phyloP scores from a whole-genome alignment of 2,329 filamentous ascomycete species.

The Sporothrix curviconia region DNA sequence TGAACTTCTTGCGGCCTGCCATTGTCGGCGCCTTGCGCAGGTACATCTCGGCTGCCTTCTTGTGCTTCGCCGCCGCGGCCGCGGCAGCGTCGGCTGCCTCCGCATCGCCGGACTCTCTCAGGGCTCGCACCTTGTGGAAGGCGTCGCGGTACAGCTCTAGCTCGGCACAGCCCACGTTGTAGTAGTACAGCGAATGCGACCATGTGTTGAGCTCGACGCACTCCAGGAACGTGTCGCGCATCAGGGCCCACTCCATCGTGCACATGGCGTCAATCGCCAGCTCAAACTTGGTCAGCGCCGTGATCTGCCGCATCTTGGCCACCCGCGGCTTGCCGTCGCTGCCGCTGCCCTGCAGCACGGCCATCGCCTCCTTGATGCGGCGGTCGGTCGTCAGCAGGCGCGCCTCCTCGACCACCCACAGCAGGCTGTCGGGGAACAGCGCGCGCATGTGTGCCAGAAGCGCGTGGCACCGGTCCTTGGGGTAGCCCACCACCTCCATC shows the following conservation, averaged over 20 bases:
- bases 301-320: slow-evolving; percentile 79
- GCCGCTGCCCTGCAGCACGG: slow-evolving; percentile 45
- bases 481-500: slow-evolving; percentile 62
- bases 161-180: slow-evolving; percentile 72
- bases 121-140: slow-evolving; percentile 31
- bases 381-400: slow-evolving; percentile 64
- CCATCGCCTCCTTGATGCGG: slow-evolving; percentile 60
- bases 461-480: slow-evolving; percentile 56
- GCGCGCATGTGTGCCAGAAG: slow-evolving; percentile 68
- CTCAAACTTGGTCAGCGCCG: slow-evolving; percentile 81
- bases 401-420: slow-evolving; percentile 87
- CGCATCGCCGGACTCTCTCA: slow-evolving; percentile 25
- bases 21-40: slow-evolving; percentile 65
- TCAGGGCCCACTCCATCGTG: slow-evolving; percentile 66
- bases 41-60: slow-evolving; percentile 59
- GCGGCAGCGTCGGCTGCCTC: slow-evolving; percentile 14
- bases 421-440: slow-evolving; percentile 71
- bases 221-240: slow-evolving; percentile 65
- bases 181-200: slow-evolving; percentile 86
- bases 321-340: slow-evolving; percentile 36
- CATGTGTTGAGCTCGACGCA: slow-evolving; percentile 81
- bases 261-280: slow-evolving; percentile 72
- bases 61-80: slow-evolving; percentile 44
- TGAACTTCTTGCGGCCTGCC: slow-evolving; percentile 80
- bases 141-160: slow-evolving; percentile 72